Conservation (phyloP, 139 green algal genomes). For the Chlorella vulgaris region DNA sequence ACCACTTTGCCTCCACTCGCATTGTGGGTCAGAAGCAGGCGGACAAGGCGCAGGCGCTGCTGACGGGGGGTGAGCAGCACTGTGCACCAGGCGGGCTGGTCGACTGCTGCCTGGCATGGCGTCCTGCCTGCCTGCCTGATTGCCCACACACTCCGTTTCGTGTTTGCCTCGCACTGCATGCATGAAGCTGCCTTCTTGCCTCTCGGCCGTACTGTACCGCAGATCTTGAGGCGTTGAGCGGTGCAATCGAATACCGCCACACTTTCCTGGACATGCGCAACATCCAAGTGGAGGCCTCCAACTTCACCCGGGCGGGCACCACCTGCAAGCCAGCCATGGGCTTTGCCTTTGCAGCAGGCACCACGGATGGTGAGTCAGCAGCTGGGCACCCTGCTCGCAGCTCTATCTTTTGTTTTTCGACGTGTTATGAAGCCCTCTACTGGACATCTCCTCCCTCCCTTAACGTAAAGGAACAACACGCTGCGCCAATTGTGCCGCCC, state of each 20-base stretch:
- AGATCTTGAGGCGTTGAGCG: conserved; percentile 37
- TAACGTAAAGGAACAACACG: no score
- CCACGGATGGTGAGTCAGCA: conserved; percentile 71
- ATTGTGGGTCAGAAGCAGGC: conserved; percentile 74
- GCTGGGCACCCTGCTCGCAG: not conserved
- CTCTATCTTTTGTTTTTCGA: not conserved
- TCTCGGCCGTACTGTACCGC: not conserved
- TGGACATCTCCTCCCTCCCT: no score
- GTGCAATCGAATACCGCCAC: conserved; percentile 70
- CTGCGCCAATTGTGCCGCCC: not conserved
- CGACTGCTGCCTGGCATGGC: no score
- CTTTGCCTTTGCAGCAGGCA: conserved; percentile 88
- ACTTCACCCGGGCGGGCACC: conserved; percentile 47
- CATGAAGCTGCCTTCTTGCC: not conserved
- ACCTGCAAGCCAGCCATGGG: conserved; percentile 85
- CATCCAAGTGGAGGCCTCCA: conserved; percentile 48
- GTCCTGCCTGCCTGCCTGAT: no score
- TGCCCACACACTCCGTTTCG: no score
- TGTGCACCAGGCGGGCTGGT: no score
- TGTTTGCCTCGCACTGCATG: no score
- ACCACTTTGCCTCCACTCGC: conserved; percentile 67
- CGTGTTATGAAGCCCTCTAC: not conserved
- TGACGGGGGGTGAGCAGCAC: conserved; percentile 23
- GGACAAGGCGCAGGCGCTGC: conserved; percentile 49
- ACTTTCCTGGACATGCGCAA: conserved; percentile 76